Percentiles rank a stretch among this genome's conserved stretches.
phyloP scores from a whole-genome alignment of 352 stramenopile genomes.

The Globisporangium nodosum region DNA sequence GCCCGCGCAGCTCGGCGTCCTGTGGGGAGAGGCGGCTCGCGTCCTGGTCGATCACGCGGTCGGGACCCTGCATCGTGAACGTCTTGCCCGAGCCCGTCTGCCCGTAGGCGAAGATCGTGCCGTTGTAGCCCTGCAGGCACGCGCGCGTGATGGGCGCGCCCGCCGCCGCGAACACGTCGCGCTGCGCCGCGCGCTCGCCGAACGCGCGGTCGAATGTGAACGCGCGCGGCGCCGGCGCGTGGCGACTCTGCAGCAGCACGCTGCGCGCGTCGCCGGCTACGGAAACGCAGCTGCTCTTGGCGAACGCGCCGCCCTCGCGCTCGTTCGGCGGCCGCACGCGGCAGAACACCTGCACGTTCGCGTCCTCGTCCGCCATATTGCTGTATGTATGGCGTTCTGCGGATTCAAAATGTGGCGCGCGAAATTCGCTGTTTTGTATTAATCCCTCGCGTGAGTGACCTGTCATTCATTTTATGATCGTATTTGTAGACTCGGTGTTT shows the following conservation, averaged over 20 bases:
- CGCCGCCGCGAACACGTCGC: conserved; percentile 87
- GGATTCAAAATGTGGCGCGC: not conserved
- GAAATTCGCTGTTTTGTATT: not conserved
- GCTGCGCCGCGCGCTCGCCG: conserved; percentile 85
- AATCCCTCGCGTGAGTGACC: no score
- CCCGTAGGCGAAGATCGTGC: conserved; percentile 85
- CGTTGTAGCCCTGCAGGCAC: conserved; percentile 81
- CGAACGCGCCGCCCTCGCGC: conserved; percentile 35
- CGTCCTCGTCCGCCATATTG: conserved; percentile 23
- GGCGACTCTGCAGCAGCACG: conserved; percentile 54
- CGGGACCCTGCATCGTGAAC: conserved; percentile 81
- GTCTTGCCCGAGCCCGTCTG: conserved; percentile 84
- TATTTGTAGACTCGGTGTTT: no score
- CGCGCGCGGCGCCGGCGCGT: conserved; percentile 17
- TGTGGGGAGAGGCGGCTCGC: conserved; percentile 15
- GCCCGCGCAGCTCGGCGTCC: conserved; percentile 42
- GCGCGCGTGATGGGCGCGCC: conserved; percentile 78
- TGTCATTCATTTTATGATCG: no score
- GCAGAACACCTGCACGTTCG: conserved; percentile 86
- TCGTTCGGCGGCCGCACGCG: conserved; percentile 80
- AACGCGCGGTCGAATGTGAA: conserved; percentile 93
- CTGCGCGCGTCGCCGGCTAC: conserved; percentile 36
- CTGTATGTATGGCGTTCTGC: not conserved
- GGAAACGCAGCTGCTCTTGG: conserved; percentile 29
- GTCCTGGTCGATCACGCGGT: conserved; percentile 59